Conservation (phyloP, 176 grass and related monocot species). For the Guadua angustifolia region DNA sequence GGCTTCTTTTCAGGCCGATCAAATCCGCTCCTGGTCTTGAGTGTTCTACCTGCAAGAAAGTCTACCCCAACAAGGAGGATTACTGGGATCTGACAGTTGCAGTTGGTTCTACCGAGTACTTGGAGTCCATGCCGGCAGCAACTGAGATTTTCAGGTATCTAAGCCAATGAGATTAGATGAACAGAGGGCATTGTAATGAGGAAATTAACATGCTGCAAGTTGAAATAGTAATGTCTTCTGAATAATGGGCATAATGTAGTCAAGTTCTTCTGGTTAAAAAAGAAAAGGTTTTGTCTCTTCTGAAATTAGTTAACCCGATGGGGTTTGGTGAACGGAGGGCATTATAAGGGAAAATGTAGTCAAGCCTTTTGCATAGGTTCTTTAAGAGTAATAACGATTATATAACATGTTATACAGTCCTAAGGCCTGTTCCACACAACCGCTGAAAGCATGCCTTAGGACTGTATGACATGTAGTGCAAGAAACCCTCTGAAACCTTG, state of each 20-base stretch:
- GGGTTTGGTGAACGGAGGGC: background rate
- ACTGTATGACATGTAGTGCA: background rate
- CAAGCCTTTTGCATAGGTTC: background rate
- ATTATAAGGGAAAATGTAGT: background rate
- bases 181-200: background rate
- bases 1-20: constrained; percentile 27
- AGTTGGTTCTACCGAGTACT: constrained; percentile 58
- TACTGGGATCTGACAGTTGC: constrained; percentile 76
- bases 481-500: background rate
- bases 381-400: background rate
- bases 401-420: background rate
- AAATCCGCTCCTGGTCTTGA: constrained; percentile 37
- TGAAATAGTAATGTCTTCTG: background rate
- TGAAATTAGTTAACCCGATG: background rate
- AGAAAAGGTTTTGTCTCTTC: background rate
- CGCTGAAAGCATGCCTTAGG: too few relatives aligned
- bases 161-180: background rate
- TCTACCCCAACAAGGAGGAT: constrained; percentile 58
- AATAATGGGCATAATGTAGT: constrained; percentile 8
- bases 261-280: background rate
- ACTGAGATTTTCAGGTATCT: constrained; percentile 80
- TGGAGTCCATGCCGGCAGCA: constrained; percentile 65
- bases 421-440: too few relatives aligned
- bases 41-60: constrained; percentile 71
- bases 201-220: background rate